Base-by-base conservation (phyloP, 2,329 filamentous ascomycete species). In the Ascochyta pisi region DNA sequence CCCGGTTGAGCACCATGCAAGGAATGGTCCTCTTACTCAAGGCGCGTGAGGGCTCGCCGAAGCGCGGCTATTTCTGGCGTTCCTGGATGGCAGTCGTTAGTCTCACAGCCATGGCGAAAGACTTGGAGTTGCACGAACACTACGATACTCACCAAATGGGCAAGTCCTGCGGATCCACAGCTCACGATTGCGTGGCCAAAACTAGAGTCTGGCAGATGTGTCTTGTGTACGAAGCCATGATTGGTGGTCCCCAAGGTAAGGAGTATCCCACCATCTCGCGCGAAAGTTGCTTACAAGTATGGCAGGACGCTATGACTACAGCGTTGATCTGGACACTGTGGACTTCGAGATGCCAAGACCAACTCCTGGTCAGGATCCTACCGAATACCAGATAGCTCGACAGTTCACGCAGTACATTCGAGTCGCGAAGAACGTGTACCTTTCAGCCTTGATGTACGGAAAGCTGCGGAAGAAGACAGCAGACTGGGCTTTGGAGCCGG, bases 11-110 rank as follows among this genome's bases (percentile, higher is more conserved):
- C 76, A 98, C 95, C 0, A 87, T 98, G 9, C 94, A 98, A 77
- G 94, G 92, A 3, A 81, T 96, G 58, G 79, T 97, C 40, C 88
- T 98, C 40, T 83, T 97, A 16, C 79, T 97, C 39, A 98, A 98
- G 75, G 95, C 94, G 1, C 86, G 92, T 61, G 94, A 98, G 75
- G 90, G 91, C n/a, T 87, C 90, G 8, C 93, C 94, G 0, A 96
- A 96, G 71, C 87, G 91, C 57, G 95, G 95, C 1, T 98, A 98
- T 73, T 98, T 95, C 75, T 98, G 95, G 77, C 88, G 94, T 34
- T 98, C 95, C 0, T 98, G 95, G 94, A 96, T 97, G 86, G 91
- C 90, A 5, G 87, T 96, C 19, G 94, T 96, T 49, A 91, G 93
- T 58, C 92, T 94, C 61, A 89, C 96, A 7, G 89, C 92, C 42